These are phyloP conservation scores for Astraeus odoratus DNA, from an alignment of 768 basidiomycete genomes.

Conservation along the genomic window DNA sequence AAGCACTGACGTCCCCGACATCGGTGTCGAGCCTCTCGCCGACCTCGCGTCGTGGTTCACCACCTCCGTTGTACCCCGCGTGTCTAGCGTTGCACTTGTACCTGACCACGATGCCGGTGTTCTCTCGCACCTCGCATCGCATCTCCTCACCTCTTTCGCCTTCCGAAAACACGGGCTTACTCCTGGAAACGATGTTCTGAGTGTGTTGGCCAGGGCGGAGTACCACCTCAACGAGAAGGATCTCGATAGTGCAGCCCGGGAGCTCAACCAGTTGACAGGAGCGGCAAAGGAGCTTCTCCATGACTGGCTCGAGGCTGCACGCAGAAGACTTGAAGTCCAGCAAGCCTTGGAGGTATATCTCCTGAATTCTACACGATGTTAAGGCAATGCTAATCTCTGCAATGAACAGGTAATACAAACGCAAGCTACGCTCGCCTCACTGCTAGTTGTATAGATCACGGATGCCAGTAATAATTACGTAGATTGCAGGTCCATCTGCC, in stretches of 20 bases:
- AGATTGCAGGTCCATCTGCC: slow-evolving; percentile 14
- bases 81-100: slow-evolving; percentile 85
- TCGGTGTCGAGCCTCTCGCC: slow-evolving; percentile 81
- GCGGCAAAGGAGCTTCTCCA: slow-evolving; percentile 63
- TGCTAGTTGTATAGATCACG: slow-evolving; percentile 58
- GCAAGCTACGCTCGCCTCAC: slow-evolving; percentile 76
- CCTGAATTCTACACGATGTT: not conserved
- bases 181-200: slow-evolving; percentile 77
- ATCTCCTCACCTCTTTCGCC: slow-evolving; percentile 62
- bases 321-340: slow-evolving; percentile 81
- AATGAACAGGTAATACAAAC: slow-evolving; percentile 62
- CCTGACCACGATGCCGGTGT: slow-evolving; percentile 88
- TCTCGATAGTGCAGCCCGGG: slow-evolving; percentile 72
- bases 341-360: slow-evolving; percentile 76
- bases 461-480: slow-evolving; percentile 7
- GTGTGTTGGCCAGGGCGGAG: slow-evolving; percentile 83
- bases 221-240: slow-evolving; percentile 89
- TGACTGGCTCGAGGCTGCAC: slow-evolving; percentile 91
- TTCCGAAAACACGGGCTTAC: slow-evolving; percentile 73
- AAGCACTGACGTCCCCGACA: slow-evolving; percentile 64
- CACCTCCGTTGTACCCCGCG: slow-evolving; percentile 72
- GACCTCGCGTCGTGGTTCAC: slow-evolving; percentile 91
- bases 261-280: slow-evolving; percentile 86
- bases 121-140: slow-evolving; percentile 80
- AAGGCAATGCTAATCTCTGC: slow-evolving; percentile 9